Base-by-base conservation (phyloP, 495 filamentous ascomycete species). In the Podospora appendiculata region DNA sequence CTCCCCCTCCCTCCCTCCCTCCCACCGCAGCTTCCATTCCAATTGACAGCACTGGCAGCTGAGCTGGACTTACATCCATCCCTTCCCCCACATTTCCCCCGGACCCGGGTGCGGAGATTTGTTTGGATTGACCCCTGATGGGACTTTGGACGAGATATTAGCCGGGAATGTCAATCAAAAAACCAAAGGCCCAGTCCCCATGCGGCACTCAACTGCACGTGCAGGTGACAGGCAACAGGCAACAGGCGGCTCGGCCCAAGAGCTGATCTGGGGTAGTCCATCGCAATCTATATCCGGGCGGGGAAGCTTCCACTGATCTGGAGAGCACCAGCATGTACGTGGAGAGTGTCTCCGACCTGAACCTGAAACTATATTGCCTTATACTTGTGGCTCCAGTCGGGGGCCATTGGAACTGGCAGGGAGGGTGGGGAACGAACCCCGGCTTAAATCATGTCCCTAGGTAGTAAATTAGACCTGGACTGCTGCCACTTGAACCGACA, bases 51-150 rank as follows among this genome's bases (percentile, higher is more conserved):
- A 32, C 48, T 34, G 25, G 25, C 44, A 8, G 18, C 50, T 39
- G 6, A 9, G 25, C 42, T 12, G n/a, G 34, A 45, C 19, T 18
- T 9, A 6, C 10, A 4, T 38, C 13, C 10, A 4, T 38, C 13
- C 36, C 43, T 18, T 16, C 32, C 57, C 47, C 57, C 53, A 59
- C 50, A 59, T 32, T 53, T 59, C 40, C 57, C 57, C 57, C 57
- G 51, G 50, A 51, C 44, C 41, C 50, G 38, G 35, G 16, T 48
- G 57, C 50, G 53, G 53, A 56, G 50, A 51, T 51, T 56, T 51
- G 6, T 33, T 25, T 25, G 25, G 43, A 11, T 38, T 38, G 8
- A 11, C 36, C 36, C 8, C 36, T 10, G 13, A 3, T 10, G 36
- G 36, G 36, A 38, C 36, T 8, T 38, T 38, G 36, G 36, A 7